These are phyloP conservation scores for Lipomyces starkeyi DNA, from an alignment of 805 yeast genomes.

Conservation along the genomic window DNA sequence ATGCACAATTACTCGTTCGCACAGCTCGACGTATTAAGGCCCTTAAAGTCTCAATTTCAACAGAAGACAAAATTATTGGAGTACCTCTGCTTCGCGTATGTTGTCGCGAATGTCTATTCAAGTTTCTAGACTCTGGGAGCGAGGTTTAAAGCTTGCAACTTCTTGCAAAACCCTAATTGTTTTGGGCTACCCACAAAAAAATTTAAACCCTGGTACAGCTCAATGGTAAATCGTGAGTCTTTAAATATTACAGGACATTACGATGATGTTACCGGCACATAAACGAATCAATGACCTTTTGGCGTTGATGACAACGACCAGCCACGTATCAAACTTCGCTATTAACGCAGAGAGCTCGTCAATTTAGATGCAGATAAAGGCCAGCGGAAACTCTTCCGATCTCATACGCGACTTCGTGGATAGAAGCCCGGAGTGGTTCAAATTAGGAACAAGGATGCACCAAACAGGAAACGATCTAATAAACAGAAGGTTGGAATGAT, in stretches of 20 bases:
- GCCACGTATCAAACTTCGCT: too few relatives aligned
- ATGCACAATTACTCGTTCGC: neutral
- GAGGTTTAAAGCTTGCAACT: neutral
- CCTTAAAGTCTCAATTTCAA: neutral
- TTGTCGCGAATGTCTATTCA: neutral
- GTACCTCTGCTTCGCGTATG: neutral
- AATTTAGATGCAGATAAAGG: slow-evolving; percentile 69
- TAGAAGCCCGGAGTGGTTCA: slow-evolving; percentile 30
- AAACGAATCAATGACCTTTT: too few relatives aligned
- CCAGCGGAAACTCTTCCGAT: slow-evolving; percentile 50
- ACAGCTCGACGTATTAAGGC: neutral
- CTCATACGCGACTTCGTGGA: slow-evolving; percentile 21
- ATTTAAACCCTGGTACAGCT: too few relatives aligned
- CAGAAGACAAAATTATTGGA: neutral
- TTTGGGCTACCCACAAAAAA: too few relatives aligned
- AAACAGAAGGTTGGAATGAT: slow-evolving; percentile 2
- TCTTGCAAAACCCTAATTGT: neutral
- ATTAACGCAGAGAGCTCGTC: slow-evolving; percentile 36
- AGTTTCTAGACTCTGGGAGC: neutral
- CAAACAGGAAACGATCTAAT: slow-evolving; percentile 13
- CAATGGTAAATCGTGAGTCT: too few relatives aligned
- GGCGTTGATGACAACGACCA: too few relatives aligned
- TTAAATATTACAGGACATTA: too few relatives aligned
- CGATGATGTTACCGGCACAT: too few relatives aligned
- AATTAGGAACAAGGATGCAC: slow-evolving; percentile 9